These are phyloP conservation scores for Didymella arachidicola DNA, from an alignment of 2,329 filamentous ascomycete species.

Conservation along the genomic window DNA sequence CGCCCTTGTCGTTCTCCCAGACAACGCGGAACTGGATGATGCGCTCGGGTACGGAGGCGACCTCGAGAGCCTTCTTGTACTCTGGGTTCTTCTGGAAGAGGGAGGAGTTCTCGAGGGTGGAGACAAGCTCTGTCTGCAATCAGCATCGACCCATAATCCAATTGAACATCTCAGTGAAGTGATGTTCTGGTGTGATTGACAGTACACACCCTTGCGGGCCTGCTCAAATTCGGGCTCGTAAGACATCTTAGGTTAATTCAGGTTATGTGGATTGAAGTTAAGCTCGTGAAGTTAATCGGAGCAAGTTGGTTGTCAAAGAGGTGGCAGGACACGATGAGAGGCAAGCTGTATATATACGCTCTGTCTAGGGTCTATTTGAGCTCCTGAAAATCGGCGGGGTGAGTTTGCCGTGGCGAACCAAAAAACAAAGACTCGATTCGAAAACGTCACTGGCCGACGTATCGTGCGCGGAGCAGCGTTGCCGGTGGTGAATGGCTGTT, in stretches of 20 bases:
- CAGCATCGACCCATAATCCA: constrained; percentile 13
- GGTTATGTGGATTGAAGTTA: constrained; percentile 20
- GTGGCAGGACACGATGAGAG: constrained; percentile 21
- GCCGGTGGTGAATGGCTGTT: constrained; percentile 39
- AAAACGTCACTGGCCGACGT: constrained; percentile 69
- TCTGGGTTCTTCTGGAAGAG: constrained; percentile 95
- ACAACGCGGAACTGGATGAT: constrained; percentile 96
- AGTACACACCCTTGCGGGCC: constrained; percentile 83
- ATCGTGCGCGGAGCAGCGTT: constrained; percentile 70
- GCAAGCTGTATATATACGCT: constrained; percentile 40
- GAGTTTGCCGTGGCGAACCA: constrained; percentile 24
- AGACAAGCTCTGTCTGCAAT: constrained; percentile 76
- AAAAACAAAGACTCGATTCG: constrained; percentile 55
- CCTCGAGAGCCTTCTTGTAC: constrained; percentile 87
- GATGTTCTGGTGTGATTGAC: neutral
- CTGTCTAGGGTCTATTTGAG: constrained; percentile 21
- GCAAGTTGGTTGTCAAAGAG: constrained; percentile 19
- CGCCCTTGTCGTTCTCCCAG: constrained; percentile 93
- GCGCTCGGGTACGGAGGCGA: constrained; percentile 91
- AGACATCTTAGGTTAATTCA: constrained; percentile 66
- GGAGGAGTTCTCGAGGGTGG: constrained; percentile 90
- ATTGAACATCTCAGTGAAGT: neutral
- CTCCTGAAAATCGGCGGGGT: constrained; percentile 29
- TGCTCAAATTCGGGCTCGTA: constrained; percentile 96
- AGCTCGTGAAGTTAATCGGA: constrained; percentile 22